These are phyloP conservation scores for Dispira parvispora DNA, from an alignment of 192 early-diverging fungal genomes.

Conservation along the genomic window DNA sequence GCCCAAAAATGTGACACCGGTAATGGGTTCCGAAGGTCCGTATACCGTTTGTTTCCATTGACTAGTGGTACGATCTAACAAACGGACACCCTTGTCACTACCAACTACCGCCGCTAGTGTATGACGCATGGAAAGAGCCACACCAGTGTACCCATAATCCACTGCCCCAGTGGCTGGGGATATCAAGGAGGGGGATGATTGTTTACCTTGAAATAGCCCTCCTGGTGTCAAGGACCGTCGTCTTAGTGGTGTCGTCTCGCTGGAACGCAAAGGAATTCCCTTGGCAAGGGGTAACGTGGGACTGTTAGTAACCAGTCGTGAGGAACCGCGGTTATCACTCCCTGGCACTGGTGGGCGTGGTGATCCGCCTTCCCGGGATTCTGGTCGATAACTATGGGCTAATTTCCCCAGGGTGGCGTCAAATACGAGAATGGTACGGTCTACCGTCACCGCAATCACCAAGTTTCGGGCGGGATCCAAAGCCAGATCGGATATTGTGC, in stretches of 20 bases:
- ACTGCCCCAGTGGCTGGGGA: no score
- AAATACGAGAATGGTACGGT: constrained; percentile 2
- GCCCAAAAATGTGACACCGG: not conserved
- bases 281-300: no score
- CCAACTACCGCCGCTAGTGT: not conserved
- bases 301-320: no score
- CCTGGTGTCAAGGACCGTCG: no score
- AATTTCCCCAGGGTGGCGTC: not conserved
- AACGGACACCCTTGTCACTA: not conserved
- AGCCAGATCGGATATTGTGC: not conserved
- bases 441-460: not conserved
- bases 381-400: not conserved
- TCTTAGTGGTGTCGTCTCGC: no score
- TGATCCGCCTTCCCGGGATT: not conserved
- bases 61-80: not conserved
- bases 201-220: no score
- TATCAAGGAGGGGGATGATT: no score
- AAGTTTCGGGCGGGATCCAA: not conserved
- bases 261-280: no score
- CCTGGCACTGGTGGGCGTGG: no score
- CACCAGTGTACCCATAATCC: not conserved
- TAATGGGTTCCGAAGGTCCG: constrained; percentile 9
- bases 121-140: not conserved
- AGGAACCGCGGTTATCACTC: no score
- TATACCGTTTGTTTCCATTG: not conserved